These are phyloP conservation scores for Zoysia matrella DNA, from an alignment of 202 grass and related monocot species.

Conservation along the genomic window DNA sequence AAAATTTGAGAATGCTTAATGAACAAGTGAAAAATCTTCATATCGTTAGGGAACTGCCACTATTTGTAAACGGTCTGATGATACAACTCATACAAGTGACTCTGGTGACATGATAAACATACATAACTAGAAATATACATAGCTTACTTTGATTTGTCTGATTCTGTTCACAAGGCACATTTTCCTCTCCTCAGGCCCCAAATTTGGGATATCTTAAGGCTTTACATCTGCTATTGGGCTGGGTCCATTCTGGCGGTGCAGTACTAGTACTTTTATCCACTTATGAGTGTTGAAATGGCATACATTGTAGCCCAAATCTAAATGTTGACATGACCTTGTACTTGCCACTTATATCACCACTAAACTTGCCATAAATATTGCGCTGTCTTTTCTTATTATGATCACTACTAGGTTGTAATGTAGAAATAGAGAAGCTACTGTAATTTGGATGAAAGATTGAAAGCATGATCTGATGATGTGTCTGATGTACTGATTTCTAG, in stretches of 20 bases:
- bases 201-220: neutral
- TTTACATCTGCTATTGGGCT: neutral
- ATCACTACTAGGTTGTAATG: neutral
- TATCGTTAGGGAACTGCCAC: neutral
- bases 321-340: neutral
- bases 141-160: neutral
- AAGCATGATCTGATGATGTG: slow-evolving; percentile 12
- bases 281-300: neutral
- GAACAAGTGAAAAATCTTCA: neutral
- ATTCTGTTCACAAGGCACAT: neutral
- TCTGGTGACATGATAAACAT: neutral
- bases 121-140: slow-evolving; percentile 3
- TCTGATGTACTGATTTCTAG: neutral
- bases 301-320: neutral
- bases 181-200: neutral
- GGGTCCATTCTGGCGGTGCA: neutral
- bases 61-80: neutral
- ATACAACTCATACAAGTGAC: neutral
- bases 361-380: neutral
- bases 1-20: neutral
- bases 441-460: neutral
- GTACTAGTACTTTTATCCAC: neutral
- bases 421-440: neutral
- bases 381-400: neutral
- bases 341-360: neutral